phyloP scores from a whole-genome alignment of 2,329 filamentous ascomycete species.

The Cladosporium velox region DNA sequence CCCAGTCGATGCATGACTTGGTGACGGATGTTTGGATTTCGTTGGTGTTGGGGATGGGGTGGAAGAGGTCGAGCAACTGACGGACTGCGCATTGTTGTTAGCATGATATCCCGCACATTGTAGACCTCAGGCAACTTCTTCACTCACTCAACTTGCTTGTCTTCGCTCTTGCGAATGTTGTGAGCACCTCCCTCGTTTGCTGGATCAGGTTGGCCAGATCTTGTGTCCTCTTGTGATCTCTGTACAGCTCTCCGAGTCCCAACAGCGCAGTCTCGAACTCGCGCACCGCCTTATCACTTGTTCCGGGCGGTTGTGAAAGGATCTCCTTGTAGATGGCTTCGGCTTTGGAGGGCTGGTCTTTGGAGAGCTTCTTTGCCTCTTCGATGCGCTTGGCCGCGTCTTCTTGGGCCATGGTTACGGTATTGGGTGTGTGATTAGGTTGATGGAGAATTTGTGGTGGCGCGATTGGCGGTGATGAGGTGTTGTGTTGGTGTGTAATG shows the following conservation, averaged over 20 bases:
- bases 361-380: constrained; percentile 83
- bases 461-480: not conserved
- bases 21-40: constrained; percentile 94
- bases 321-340: constrained; percentile 88
- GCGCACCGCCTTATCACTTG: constrained; percentile 80
- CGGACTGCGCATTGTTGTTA: constrained; percentile 60
- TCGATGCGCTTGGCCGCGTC: constrained; percentile 69
- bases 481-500: not conserved
- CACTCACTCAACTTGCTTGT: constrained; percentile 90
- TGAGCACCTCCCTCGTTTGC: constrained; percentile 86
- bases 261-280: constrained; percentile 91
- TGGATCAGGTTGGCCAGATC: constrained; percentile 88
- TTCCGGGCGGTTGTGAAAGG: constrained; percentile 78
- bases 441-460: not conserved
- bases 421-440: not conserved
- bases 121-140: not conserved
- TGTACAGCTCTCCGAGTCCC: constrained; percentile 87
- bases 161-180: constrained; percentile 97
- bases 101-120: constrained; percentile 40
- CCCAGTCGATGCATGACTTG: constrained; percentile 99
- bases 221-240: constrained; percentile 78
- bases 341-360: constrained; percentile 78
- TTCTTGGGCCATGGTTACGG: constrained; percentile 47
- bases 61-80: constrained; percentile 93
- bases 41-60: constrained; percentile 88